Percentiles rank a stretch among this genome's conserved stretches.
phyloP scores from a whole-genome alignment of 306 rosid species.

The Styphnolobium japonicum region DNA sequence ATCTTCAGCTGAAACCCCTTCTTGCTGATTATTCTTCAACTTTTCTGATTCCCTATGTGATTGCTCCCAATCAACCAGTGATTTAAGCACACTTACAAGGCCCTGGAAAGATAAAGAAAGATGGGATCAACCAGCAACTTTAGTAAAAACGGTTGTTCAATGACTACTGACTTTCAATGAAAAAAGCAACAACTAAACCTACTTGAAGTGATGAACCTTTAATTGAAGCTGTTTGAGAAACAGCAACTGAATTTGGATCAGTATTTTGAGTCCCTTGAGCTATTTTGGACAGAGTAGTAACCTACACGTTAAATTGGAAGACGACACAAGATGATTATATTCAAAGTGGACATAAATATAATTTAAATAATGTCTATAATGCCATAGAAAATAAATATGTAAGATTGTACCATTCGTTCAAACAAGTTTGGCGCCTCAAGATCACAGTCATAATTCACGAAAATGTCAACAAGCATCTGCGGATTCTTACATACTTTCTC shows the following conservation, averaged over 20 bases:
- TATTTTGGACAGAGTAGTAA: slow-evolving; percentile 83
- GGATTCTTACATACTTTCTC: slow-evolving; percentile 96
- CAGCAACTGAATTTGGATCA: slow-evolving; percentile 77
- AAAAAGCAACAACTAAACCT: slow-evolving; percentile 35
- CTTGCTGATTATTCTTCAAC: slow-evolving; percentile 49
- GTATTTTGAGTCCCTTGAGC: slow-evolving; percentile 81
- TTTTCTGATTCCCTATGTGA: slow-evolving; percentile 59
- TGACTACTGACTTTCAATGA: slow-evolving; percentile 21
- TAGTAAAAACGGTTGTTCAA: not conserved
- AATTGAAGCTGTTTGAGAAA: slow-evolving; percentile 71
- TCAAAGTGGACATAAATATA: not conserved
- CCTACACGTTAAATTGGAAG: slow-evolving; percentile 52
- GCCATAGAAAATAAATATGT: slow-evolving; percentile 9
- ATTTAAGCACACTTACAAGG: slow-evolving; percentile 92
- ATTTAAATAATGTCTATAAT: slow-evolving; percentile 15
- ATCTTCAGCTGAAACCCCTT: slow-evolving; percentile 62
- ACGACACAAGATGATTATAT: slow-evolving; percentile 24
- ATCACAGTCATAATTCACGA: slow-evolving; percentile 99
- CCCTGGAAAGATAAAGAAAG: slow-evolving; percentile 61
- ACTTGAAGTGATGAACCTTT: slow-evolving; percentile 98
- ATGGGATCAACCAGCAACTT: slow-evolving; percentile 29
- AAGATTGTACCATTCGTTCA: slow-evolving; percentile 84
- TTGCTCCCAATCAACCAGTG: slow-evolving; percentile 96
- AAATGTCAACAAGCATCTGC: slow-evolving; percentile 97
- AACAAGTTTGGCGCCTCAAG: slow-evolving; percentile 98